Conservation (phyloP, 2,329 filamentous ascomycete genomes). For the Capronia epimyces region DNA sequence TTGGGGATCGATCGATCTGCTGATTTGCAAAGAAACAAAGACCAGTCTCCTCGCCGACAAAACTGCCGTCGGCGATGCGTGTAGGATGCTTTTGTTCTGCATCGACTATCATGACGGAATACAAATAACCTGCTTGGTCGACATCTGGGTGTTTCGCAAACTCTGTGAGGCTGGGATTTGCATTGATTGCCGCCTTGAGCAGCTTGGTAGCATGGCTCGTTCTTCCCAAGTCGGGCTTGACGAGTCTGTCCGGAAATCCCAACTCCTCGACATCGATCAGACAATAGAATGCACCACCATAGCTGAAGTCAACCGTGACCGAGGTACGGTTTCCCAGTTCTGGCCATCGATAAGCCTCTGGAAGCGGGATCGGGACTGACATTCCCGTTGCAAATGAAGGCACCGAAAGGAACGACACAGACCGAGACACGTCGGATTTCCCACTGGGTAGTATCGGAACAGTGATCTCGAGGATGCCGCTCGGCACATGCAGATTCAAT, state of each 20-base stretch:
- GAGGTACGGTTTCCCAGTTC: slow-evolving; percentile 30
- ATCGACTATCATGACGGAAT: slow-evolving; percentile 41
- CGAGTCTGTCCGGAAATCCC: slow-evolving; percentile 34
- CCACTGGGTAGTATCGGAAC: slow-evolving; percentile 36
- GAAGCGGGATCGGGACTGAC: slow-evolving; percentile 32
- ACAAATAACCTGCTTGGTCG: slow-evolving; percentile 36
- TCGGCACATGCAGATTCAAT: slow-evolving; percentile 43
- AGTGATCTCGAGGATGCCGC: slow-evolving; percentile 40
- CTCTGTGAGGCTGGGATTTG: slow-evolving; percentile 18
- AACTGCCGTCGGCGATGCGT: not conserved
- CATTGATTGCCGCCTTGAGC: slow-evolving; percentile 34
- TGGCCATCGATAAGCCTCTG: slow-evolving; percentile 35
- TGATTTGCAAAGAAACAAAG: slow-evolving; percentile 45
- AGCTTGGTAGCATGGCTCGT: slow-evolving; percentile 33
- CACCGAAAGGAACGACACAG: slow-evolving; percentile 41
- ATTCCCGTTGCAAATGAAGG: slow-evolving; percentile 40
- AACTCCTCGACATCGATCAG: slow-evolving; percentile 37
- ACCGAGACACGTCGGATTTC: slow-evolving; percentile 36
- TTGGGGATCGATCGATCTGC: slow-evolving; percentile 45
- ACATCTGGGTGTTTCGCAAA: slow-evolving; percentile 34
- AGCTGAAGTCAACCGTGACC: slow-evolving; percentile 32
- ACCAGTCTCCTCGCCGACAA: slow-evolving; percentile 37
- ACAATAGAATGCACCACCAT: slow-evolving; percentile 45
- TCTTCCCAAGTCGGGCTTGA: slow-evolving; percentile 30
- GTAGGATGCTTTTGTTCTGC: not conserved